Percentiles rank a stretch among this genome's conserved stretches.
Evolutionary conservation across 2,329 filamentous ascomycete genomes (phyloP).

Genomic region (Colletotrichum godetiae): DNA sequence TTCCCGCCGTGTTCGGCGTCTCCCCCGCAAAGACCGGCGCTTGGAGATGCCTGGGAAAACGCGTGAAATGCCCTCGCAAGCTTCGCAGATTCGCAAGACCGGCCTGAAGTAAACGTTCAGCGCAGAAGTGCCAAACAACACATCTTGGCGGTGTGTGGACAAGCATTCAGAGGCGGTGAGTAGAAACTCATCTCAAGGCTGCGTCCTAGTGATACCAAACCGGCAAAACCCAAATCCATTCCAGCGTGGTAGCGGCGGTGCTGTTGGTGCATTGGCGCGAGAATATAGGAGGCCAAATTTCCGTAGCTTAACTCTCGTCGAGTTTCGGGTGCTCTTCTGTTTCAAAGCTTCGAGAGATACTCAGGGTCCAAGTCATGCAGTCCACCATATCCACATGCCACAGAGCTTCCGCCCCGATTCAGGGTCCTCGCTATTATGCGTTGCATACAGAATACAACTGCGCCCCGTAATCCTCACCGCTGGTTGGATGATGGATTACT

Average conservation of each 20-base stretch:
- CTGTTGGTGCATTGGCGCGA: neutral
- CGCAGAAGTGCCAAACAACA: neutral
- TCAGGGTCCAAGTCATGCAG: slow-evolving; percentile 34
- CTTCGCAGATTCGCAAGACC: neutral
- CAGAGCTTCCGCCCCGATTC: slow-evolving; percentile 13
- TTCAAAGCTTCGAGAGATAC: slow-evolving; percentile 28
- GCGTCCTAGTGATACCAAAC: neutral
- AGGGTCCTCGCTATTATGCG: slow-evolving; percentile 29
- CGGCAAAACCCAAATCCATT: slow-evolving; percentile 1
- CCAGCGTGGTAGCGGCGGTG: neutral
- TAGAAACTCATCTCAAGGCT: slow-evolving; percentile 1
- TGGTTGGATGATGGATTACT: slow-evolving; percentile 15
- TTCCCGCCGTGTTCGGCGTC: neutral
- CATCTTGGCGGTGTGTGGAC: neutral
- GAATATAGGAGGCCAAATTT: neutral
- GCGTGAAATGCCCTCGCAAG: neutral
- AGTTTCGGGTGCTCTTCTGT: slow-evolving; percentile 27
- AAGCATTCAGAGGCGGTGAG: slow-evolving; percentile 9
- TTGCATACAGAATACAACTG: neutral
- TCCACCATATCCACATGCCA: slow-evolving; percentile 7
- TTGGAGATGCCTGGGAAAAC: neutral
- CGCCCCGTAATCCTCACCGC: slow-evolving; percentile 19
- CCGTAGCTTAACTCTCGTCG: slow-evolving; percentile 15
- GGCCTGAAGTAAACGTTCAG: neutral
- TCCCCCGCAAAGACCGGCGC: neutral